phyloP scores from a whole-genome alignment of 306 rosid genomes.

The Cicer chorassanicum region DNA sequence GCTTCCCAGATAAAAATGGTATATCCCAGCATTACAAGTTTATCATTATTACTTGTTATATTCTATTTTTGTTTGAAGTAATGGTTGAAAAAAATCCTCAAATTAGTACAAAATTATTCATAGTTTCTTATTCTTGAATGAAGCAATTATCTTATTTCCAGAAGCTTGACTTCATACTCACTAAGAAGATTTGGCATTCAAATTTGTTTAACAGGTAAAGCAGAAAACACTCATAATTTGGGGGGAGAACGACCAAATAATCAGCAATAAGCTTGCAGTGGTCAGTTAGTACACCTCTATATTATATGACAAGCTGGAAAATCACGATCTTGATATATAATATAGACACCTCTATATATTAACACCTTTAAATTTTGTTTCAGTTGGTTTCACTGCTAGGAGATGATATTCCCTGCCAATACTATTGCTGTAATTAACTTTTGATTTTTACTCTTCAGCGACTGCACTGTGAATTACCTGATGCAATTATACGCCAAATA shows the following conservation, averaged over 20 bases:
- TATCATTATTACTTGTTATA: conserved; percentile 2
- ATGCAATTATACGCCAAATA: conserved; percentile 70
- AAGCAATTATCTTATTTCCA: neutral
- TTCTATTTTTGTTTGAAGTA: neutral
- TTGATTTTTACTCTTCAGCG: conserved; percentile 55
- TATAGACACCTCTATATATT: too few species aligned
- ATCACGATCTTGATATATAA: conserved; percentile 11
- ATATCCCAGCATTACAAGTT: conserved; percentile 30
- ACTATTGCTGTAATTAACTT: conserved; percentile 12
- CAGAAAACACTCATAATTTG: conserved; percentile 91
- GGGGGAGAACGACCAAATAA: conserved; percentile 90
- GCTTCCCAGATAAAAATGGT: conserved; percentile 68
- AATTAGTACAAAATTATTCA: conserved; percentile 21
- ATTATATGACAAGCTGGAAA: conserved; percentile 6
- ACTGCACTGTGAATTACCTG: conserved; percentile 81
- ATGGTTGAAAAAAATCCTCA: neutral
- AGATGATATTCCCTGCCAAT: conserved; percentile 23
- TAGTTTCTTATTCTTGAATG: conserved; percentile 20
- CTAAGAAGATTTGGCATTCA: conserved; percentile 4
- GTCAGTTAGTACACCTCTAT: conserved; percentile 54
- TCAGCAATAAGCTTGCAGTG: conserved; percentile 87
- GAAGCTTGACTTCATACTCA: conserved; percentile 11
- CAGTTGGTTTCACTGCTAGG: conserved; percentile 15
- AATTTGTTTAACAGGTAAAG: conserved; percentile 64
- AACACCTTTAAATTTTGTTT: neutral